Evolutionary conservation across 306 rosid species (phyloP).

Genomic region (Vicia sativa): DNA sequence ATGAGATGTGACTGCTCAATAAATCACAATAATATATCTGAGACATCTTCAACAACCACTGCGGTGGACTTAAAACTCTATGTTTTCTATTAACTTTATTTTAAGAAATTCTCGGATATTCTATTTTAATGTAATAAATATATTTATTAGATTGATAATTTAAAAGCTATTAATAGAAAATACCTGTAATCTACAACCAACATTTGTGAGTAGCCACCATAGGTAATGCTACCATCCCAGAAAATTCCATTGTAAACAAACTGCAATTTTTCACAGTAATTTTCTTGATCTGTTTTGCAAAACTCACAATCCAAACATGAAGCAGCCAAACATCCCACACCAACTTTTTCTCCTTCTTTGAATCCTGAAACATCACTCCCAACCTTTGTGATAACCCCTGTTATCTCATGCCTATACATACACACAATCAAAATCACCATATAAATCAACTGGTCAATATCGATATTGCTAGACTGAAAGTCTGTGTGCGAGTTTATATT

Average conservation of each 20-base stretch:
- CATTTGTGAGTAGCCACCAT: conserved; percentile 73
- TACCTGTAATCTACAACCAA: conserved; percentile 70
- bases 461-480: no score
- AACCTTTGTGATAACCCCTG: conserved; percentile 63
- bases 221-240: conserved; percentile 87
- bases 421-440: neutral
- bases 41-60: neutral
- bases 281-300: conserved; percentile 56
- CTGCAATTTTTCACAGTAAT: conserved; percentile 58
- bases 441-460: no score
- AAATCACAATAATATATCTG: neutral
- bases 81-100: neutral
- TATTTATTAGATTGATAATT: no score
- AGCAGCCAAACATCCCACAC: conserved; percentile 77
- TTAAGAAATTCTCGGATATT: no score
- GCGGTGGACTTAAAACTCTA: conserved; percentile 1
- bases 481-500: no score
- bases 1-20: neutral
- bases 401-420: conserved; percentile 63
- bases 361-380: conserved; percentile 67
- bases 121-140: no score
- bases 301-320: conserved; percentile 66
- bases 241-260: conserved; percentile 65
- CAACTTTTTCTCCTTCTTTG: conserved; percentile 65
- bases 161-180: no score